These are phyloP conservation scores for Barnettozyma siamensis DNA, from an alignment of 805 yeast species.

Conservation along the genomic window DNA sequence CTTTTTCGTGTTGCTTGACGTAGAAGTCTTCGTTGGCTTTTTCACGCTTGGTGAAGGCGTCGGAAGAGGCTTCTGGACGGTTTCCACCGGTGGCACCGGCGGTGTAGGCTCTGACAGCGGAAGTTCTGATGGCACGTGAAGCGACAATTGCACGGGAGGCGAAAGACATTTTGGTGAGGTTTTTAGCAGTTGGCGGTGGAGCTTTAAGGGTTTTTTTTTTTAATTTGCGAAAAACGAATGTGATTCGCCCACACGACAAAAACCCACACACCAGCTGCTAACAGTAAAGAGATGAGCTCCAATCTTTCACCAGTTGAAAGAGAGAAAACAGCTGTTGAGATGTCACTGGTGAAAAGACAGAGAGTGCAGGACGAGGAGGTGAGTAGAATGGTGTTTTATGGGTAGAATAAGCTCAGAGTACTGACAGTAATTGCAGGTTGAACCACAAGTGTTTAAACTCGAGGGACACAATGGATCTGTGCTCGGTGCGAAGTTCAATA, in stretches of 20 bases:
- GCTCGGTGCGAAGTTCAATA: slow-evolving; percentile 45
- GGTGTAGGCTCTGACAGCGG: slow-evolving; percentile 29
- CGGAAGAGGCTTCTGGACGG: slow-evolving; percentile 47
- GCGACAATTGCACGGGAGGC: slow-evolving; percentile 32
- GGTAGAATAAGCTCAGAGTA: too few relatives aligned
- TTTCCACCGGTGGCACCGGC: slow-evolving; percentile 62
- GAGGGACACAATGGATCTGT: slow-evolving; percentile 53
- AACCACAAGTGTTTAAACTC: slow-evolving; percentile 28
- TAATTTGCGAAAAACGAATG: slow-evolving; percentile 1
- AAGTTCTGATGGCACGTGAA: slow-evolving; percentile 18
- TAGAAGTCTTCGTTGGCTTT: slow-evolving; percentile 84
- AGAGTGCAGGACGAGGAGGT: slow-evolving; percentile 7
- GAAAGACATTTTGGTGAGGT: slow-evolving; percentile 10
- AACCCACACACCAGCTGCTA: slow-evolving; percentile 16
- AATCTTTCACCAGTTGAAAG: background rate
- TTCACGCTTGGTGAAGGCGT: slow-evolving; percentile 80
- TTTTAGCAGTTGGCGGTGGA: background rate
- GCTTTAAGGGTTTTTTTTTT: slow-evolving; percentile 3
- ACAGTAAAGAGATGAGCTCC: background rate
- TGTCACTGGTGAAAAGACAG: slow-evolving; percentile 34
- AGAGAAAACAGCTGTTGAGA: slow-evolving; percentile 7
- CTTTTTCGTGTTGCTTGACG: slow-evolving; percentile 86
- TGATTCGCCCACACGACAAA: slow-evolving; percentile 14
- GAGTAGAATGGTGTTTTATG: too few relatives aligned
- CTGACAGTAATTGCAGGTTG: slow-evolving; percentile 19